Evolutionary conservation across 371 early-diverging fungal species (phyloP), one percentile per base, ranked within the genome.

Genomic region (Actinomortierella ambigua): DNA sequence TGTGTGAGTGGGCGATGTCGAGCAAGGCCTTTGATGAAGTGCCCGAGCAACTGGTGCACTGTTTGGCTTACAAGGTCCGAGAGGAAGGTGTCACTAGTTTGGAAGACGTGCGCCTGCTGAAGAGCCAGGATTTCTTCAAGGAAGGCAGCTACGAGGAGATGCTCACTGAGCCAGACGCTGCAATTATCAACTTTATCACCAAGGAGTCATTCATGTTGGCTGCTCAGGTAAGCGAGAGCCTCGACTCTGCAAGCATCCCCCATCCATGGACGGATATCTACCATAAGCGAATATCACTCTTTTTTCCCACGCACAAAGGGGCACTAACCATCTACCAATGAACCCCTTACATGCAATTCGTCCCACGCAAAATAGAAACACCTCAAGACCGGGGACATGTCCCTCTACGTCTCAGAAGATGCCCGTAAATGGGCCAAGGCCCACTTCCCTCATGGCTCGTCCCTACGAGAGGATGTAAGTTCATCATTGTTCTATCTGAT

Each of bases 1-100:
- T 80, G 20, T 94, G 95, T 66, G 77, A 84, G 26, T 94, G 91
- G 90, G 88, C 84, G 22, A 55, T 77, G 2, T 86, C 88, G 0
- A 86, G 82, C 24, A 42, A 64, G 2, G 53, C 76, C 3, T 85
- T 87, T 58, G 69, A 81, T 44, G 83, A 76, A 42, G 84, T 82
- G 0, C 84, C 88, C 2, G 79, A 66, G 1, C 77, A 85, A 39
- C 76, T 83, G 59, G 79, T 92, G 50, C 85, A 89, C 73, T 93
- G 93, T 69, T 76, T 87, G n/a, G 86, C 63, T 76, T 83, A 68
- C 44, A 76, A 79, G 42, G 42, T 61, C 29, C 69, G 80, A n/a
- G 29, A 49, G 44, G 69, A 78, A 4, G 81, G 81, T n/a, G 54
- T 79, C 26, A 60, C 76, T 11, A 63, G 65, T 14, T 70, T 83